Evolutionary conservation across 192 early-diverging fungal species (phyloP).

Genomic region (Backusella parvicylindrica): DNA sequence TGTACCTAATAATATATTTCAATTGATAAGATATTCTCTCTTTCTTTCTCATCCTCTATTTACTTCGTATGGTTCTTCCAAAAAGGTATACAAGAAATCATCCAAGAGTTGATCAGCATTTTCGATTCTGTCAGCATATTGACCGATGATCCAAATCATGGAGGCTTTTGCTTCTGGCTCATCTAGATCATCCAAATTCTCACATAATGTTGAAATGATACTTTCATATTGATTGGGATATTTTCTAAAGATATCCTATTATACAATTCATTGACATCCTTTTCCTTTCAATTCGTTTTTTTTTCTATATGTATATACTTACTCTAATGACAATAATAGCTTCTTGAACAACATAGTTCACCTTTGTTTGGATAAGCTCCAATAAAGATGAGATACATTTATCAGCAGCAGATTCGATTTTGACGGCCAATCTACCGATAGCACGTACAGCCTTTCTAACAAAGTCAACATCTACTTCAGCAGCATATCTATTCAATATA

Average conservation of each 20-base stretch:
- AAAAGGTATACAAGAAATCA: conserved; percentile 83
- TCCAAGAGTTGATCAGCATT: conserved; percentile 90
- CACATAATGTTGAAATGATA: conserved; percentile 89
- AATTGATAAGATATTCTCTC: neutral
- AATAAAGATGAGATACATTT: conserved; percentile 83
- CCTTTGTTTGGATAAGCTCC: conserved; percentile 93
- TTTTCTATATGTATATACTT: neutral
- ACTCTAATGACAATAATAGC: conserved; percentile 95
- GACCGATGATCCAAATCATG: conserved; percentile 99
- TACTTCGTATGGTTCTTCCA: conserved; percentile 81
- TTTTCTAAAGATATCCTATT: conserved; percentile 94
- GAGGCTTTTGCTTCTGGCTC: conserved; percentile 97
- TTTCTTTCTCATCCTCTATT: neutral
- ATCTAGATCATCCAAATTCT: conserved; percentile 94
- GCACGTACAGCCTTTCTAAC: conserved; percentile 93
- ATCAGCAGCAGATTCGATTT: conserved; percentile 87
- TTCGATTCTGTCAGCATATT: conserved; percentile 96
- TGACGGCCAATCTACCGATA: conserved; percentile 96
- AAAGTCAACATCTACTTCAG: conserved; percentile 98
- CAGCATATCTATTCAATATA: conserved; percentile 78
- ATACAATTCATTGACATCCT: neutral
- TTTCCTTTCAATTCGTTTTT: neutral
- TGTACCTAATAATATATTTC: conserved; percentile 58
- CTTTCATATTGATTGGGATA: conserved; percentile 97
- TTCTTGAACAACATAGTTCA: conserved; percentile 98